A percentile compares a stretch with the other conserved stretches of the same genome.
Conservation (phyloP, 768 basidiomycete genomes). For the Austroboletus eburneus region DNA sequence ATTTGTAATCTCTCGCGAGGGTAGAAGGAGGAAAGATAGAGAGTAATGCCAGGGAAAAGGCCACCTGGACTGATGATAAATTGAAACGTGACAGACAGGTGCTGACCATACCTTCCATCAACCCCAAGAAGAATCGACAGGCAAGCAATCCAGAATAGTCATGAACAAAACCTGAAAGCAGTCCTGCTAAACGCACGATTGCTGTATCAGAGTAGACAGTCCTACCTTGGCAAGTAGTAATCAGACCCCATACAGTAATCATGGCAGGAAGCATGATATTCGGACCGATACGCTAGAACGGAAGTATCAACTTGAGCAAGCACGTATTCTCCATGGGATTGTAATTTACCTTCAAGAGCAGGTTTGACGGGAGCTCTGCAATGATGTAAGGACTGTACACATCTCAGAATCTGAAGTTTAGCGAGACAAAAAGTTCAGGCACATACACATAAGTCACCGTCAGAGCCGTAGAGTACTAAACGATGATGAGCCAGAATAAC, state of each 20-base stretch:
- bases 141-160: conserved; percentile 50
- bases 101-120: conserved; percentile 63
- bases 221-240: conserved; percentile 56
- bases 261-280: conserved; percentile 60
- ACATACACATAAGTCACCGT: conserved; percentile 28
- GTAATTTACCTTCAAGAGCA: conserved; percentile 43
- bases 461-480: conserved; percentile 34
- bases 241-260: conserved; percentile 66
- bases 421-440: no score
- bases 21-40: conserved; percentile 52
- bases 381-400: conserved; percentile 45
- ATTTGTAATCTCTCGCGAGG: conserved; percentile 29
- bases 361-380: conserved; percentile 59
- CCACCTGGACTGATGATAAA: conserved; percentile 37
- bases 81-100: no score
- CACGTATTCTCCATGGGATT: not conserved
- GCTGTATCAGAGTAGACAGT: not conserved
- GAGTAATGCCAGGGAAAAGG: conserved; percentile 53
- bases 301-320: not conserved
- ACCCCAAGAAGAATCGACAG: conserved; percentile 48
- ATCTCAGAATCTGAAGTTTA: conserved; percentile 1
- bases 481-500: not conserved
- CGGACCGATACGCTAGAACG: conserved; percentile 40
- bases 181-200: not conserved
- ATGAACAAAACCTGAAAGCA: conserved; percentile 37